These are phyloP conservation scores for Dipteronia dyeriana DNA, from an alignment of 345 rosid species.

Conservation along the genomic window DNA sequence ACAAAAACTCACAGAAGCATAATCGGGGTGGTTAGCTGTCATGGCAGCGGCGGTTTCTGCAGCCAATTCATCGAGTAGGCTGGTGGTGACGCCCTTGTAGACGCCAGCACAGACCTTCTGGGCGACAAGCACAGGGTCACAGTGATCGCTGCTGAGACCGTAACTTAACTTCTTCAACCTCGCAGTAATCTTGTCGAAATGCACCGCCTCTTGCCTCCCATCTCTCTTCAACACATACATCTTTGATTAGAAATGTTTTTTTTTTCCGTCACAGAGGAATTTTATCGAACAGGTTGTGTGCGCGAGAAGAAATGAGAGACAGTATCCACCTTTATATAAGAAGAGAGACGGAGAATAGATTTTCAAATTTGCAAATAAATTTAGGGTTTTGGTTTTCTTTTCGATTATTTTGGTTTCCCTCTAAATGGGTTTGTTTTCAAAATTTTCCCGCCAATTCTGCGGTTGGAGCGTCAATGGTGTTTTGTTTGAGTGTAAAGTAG, in stretches of 20 bases:
- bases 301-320: not conserved
- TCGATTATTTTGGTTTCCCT: conserved; percentile 18
- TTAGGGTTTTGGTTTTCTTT: conserved; percentile 14
- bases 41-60: conserved; percentile 97
- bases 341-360: not conserved
- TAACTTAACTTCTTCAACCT: conserved; percentile 92
- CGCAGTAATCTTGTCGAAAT: conserved; percentile 95
- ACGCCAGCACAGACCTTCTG: conserved; percentile 99
- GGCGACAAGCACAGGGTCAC: conserved; percentile 91
- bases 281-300: conserved; percentile 38
- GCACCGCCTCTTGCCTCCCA: conserved; percentile 89
- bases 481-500: not conserved
- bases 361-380: not conserved
- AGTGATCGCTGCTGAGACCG: conserved; percentile 89
- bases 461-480: not conserved
- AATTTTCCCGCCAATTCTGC: conserved; percentile 36
- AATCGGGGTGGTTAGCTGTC: conserved; percentile 96
- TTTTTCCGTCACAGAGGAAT: conserved; percentile 17
- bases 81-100: conserved; percentile 94
- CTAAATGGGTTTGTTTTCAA: conserved; percentile 11
- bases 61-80: conserved; percentile 96
- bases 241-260: not conserved
- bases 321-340: not conserved
- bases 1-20: conserved; percentile 71
- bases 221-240: conserved; percentile 98